phyloP scores from a whole-genome alignment of 305 asterid species.

The Andrographis paniculata region DNA sequence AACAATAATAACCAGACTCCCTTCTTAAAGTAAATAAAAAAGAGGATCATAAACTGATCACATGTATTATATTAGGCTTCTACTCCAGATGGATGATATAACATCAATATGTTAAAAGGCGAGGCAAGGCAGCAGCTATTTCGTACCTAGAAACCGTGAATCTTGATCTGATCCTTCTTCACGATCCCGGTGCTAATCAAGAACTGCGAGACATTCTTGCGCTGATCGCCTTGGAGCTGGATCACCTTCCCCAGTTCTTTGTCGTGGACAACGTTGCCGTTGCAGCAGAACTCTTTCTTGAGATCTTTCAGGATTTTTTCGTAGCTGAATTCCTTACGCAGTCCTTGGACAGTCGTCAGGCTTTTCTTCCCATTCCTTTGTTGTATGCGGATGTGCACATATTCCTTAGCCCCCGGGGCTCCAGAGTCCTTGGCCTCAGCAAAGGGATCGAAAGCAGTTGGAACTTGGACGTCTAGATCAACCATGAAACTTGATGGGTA shows the following conservation, averaged over 20 bases:
- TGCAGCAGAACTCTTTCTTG: too few relatives aligned
- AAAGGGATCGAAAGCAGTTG: constrained; percentile 66
- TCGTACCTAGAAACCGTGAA: constrained; percentile 90
- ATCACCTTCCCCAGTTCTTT: too few relatives aligned
- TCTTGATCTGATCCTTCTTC: constrained; percentile 71
- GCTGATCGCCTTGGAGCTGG: too few relatives aligned
- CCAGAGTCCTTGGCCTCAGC: constrained; percentile 59
- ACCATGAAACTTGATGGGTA: constrained; percentile 50
- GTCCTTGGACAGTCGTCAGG: constrained; percentile 67
- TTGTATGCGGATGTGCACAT: constrained; percentile 81
- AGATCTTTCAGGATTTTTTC: constrained; percentile 69
- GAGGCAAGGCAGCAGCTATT: too few relatives aligned
- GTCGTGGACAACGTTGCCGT: too few relatives aligned
- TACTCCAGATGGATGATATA: too few relatives aligned
- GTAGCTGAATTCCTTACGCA: constrained; percentile 60
- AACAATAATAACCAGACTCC: too few relatives aligned
- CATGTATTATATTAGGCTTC: too few relatives aligned
- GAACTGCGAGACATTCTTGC: constrained; percentile 68
- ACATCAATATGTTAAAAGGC: too few relatives aligned
- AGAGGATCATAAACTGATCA: too few relatives aligned
- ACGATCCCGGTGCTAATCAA: constrained; percentile 41
- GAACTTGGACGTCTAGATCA: constrained; percentile 52
- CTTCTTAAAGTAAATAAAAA: too few relatives aligned
- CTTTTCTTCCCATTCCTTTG: constrained; percentile 85
- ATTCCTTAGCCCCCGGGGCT: constrained; percentile 57